phyloP scores from a whole-genome alignment of 2,329 filamentous ascomycete genomes.

The Plenodomus lindquistii region DNA sequence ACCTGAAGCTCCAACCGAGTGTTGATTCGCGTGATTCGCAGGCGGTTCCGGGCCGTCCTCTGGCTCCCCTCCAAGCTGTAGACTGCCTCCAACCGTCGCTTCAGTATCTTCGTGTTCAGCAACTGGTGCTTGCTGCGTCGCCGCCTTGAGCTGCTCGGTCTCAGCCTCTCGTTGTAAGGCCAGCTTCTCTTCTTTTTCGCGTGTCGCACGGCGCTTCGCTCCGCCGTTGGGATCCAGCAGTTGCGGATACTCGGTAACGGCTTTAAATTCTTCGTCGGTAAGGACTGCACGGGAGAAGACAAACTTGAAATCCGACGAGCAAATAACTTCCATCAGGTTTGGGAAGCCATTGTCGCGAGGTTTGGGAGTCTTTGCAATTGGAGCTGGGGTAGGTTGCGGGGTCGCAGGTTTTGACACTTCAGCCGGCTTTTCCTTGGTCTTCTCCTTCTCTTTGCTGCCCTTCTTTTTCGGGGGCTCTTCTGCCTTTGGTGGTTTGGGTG shows the following conservation, averaged over 20 bases:
- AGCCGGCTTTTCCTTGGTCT: conserved; percentile 9
- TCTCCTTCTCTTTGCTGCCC: conserved; percentile 30
- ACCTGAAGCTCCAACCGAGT: conserved; percentile 75
- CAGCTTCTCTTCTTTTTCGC: conserved; percentile 66
- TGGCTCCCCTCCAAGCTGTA: conserved; percentile 89
- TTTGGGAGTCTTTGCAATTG: conserved; percentile 19
- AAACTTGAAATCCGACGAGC: conserved; percentile 55
- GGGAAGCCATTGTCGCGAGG: conserved; percentile 34
- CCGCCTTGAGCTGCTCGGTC: conserved; percentile 54
- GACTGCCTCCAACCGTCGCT: conserved; percentile 68
- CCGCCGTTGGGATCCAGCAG: conserved; percentile 84
- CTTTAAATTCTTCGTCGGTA: conserved; percentile 53
- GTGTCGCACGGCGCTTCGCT: conserved; percentile 74
- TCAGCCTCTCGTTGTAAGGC: conserved; percentile 54
- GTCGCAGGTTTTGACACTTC: conserved; percentile 21
- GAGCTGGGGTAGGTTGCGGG: conserved; percentile 13
- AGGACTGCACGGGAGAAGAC: conserved; percentile 52
- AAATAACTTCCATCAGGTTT: conserved; percentile 46
- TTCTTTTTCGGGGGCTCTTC: conserved; percentile 38
- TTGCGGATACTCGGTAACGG: conserved; percentile 67
- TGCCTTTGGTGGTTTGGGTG: conserved; percentile 31
- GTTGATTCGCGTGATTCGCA: conserved; percentile 64
- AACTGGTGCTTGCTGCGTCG: conserved; percentile 40
- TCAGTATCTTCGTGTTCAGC: conserved; percentile 72
- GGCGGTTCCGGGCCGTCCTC: conserved; percentile 71